A percentile compares a stretch with the other conserved stretches of the same genome.
Conservation (phyloP, 1,284 basidiomycete genomes). For the Violaceomyces palustris region DNA sequence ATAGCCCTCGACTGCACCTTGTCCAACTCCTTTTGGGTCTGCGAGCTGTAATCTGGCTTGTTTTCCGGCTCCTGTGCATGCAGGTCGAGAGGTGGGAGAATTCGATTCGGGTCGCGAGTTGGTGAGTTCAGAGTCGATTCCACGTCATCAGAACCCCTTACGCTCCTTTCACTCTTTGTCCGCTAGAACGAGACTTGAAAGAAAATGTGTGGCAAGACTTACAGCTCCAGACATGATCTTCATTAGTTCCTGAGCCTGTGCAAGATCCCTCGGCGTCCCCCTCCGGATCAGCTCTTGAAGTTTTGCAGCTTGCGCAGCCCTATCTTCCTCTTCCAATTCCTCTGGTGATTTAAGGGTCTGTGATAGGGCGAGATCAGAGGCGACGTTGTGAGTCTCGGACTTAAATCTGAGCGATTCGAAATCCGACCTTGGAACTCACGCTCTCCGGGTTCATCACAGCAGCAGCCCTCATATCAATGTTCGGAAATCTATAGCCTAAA, state of each 20-base stretch:
- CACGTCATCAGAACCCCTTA: no score
- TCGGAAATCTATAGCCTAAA: constrained; percentile 47
- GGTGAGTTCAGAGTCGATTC: no score
- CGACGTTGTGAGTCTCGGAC: no score
- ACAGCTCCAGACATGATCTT: constrained; percentile 86
- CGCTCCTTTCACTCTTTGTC: no score
- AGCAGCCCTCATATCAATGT: constrained; percentile 40
- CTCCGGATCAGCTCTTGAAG: constrained; percentile 94
- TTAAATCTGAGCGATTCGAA: no score
- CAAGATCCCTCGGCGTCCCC: constrained; percentile 89
- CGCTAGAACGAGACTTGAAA: no score
- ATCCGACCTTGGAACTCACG: no score
- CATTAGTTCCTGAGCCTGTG: constrained; percentile 96
- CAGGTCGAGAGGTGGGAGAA: no score
- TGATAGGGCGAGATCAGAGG: constrained; percentile 3
- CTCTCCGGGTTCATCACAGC: constrained; percentile 46
- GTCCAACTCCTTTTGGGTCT: constrained; percentile 82
- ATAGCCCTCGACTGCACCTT: constrained; percentile 93
- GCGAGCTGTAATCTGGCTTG: constrained; percentile 84
- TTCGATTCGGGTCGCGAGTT: no score
- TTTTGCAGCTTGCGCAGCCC: constrained; percentile 91
- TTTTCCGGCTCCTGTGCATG: constrained; percentile 76
- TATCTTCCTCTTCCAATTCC: constrained; percentile 92
- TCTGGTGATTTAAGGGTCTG: constrained; percentile 91
- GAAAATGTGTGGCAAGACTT: no score